Evolutionary conservation across 2,329 filamentous ascomycete genomes (phyloP), one percentile per base, ranked within the genome.

Genomic region (Chaetomiaceae sp.): DNA sequence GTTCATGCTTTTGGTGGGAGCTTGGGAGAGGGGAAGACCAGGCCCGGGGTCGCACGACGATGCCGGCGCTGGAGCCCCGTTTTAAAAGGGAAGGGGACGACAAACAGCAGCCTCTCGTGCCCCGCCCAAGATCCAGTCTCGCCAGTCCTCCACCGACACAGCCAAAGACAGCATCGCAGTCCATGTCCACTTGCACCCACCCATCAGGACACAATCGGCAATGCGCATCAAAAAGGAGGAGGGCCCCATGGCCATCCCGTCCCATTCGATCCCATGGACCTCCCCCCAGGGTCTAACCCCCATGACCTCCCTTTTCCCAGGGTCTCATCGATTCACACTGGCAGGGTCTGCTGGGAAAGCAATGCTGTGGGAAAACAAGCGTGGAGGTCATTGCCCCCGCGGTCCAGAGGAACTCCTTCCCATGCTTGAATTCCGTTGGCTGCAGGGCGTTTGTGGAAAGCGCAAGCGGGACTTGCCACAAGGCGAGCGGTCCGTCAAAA

Each of bases 401-500:
- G 33, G 25, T 29, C 40, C 12, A 45, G 33, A 25, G 47, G 22
- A 38, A 22, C 38, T 38, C 48, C 22, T 38, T 19, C 20, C 27
- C 11, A 17, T 25, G 9, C 6, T 19, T 14, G 25, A 23, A 25
- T 36, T 23, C 29, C 36, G 38, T 56, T 53, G 44, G 36, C 50
- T 55, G 48, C 51, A 53, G 46, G 6, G 34, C 20, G 34, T 53
- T 51, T 56, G 47, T 34, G 25, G 20, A 11, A 42, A 40, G 51
- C 54, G 27, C 9, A 42, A 39, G 50, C 54, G 51, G 47, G 50
- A 57, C 54, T 59, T 54, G 53, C 57, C 57, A 55, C 57, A 59
- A 59, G 57, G 57, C 57, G 57, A 59, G 55, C 57, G 57, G 57
- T 59, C 57, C 54, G 37, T 45, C n/a, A 17, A 55, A 33, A 37